Base-by-base conservation (phyloP, 2,329 filamentous ascomycete species). In the Didymella glomerata region DNA sequence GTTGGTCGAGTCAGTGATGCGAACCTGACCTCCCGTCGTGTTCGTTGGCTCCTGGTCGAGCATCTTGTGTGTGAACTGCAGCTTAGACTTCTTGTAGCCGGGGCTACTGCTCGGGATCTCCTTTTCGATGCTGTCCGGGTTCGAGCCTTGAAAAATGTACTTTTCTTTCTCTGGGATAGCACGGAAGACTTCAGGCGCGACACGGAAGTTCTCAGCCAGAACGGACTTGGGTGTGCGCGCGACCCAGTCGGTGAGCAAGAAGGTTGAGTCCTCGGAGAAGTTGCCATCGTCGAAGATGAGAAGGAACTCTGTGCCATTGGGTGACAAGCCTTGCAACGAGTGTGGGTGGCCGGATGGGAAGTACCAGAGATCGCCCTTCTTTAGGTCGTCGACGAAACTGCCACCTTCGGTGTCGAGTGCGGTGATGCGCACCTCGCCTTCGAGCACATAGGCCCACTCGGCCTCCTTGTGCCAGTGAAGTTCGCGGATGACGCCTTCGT, bases 391-490 rank as follows among this genome's bases (percentile, higher is more conserved):
- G 61, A 93, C 85, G 73, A 92, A 93, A 62, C 86, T 90, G 61
- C 90, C 86, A 10, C 90, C 90, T 61, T 93, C 88, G 41, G 88
- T 86, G 76, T 92, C 89, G 18, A 93, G 83, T 0, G 87, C 90
- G 0, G 89, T 91, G 49, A 93, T 85, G 52, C 90, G 86, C 20
- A 90, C 88, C 58, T 84, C 82, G 49, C 90, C 90, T 56, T 89
- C 85, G 0, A 92, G 83, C 2, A 92, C 87, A 62, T 90, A 92
- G 0, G 88, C 88, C 90, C 90, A 92, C 71, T 93, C 90, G 36
- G 88, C 89, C 73, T 91, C 88, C 67, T 90, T 91, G 80, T 93
- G 90, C 90, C 90, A 93, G 72, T 93, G 90, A 9, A 93, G 81
- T 74, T 93, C 90, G 27, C 90, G 88, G 66, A 91, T 91, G 30